phyloP scores from a whole-genome alignment of 371 early-diverging fungal species.

The Actinomucor elegans region DNA sequence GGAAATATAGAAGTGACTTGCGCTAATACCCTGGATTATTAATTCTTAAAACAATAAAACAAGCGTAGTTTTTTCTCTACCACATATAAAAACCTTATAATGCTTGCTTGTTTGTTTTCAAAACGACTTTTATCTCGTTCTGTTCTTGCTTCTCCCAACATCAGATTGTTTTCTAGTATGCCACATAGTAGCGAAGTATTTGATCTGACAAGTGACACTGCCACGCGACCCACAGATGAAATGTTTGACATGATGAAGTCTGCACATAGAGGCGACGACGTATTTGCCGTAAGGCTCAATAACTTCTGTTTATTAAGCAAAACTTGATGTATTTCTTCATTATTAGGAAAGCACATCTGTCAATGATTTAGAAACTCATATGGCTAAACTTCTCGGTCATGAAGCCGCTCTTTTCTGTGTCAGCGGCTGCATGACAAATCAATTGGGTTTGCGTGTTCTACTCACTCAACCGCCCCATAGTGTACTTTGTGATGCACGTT shows the following conservation, averaged over 20 bases:
- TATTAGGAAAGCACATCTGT: conserved; percentile 62
- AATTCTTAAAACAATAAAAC: too few species aligned
- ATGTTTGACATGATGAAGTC: conserved; percentile 78
- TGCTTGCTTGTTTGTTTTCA: neutral
- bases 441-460: conserved; percentile 79
- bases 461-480: conserved; percentile 79
- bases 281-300: conserved; percentile 69
- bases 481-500: conserved; percentile 72
- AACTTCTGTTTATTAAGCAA: too few species aligned
- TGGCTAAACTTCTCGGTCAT: conserved; percentile 71
- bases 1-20: too few species aligned
- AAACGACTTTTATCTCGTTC: neutral
- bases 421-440: conserved; percentile 86
- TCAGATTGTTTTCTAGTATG: conserved; percentile 3
- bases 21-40: too few species aligned
- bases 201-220: conserved; percentile 66
- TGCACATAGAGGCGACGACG: conserved; percentile 81
- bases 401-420: conserved; percentile 80
- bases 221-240: conserved; percentile 78
- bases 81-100: neutral
- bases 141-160: neutral
- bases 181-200: conserved; percentile 10
- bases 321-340: neutral
- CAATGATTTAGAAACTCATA: conserved; percentile 61
- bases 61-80: too few species aligned